These are phyloP conservation scores for Sporothrix sp. DNA, from an alignment of 2,329 filamentous ascomycete genomes.

Conservation along the genomic window DNA sequence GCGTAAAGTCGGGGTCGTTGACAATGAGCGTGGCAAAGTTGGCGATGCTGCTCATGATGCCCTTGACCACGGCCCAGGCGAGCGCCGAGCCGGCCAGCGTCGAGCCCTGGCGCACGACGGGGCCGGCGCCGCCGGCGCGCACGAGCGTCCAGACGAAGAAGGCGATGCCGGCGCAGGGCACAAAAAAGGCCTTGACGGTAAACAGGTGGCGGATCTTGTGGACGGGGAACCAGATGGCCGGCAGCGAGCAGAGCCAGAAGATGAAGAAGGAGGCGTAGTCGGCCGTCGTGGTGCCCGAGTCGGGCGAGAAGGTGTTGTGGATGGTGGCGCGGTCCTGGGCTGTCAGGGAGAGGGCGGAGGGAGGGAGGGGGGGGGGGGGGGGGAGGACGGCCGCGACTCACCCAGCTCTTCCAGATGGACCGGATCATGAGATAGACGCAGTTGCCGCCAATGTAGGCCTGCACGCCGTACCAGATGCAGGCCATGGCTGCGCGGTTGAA, in stretches of 20 bases:
- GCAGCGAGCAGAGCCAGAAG: constrained; percentile 22
- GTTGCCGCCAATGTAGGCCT: constrained; percentile 72
- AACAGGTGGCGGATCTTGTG: constrained; percentile 23
- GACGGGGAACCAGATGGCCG: constrained; percentile 23
- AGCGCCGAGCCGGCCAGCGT: constrained; percentile 31
- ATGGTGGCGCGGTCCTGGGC: constrained; percentile 19
- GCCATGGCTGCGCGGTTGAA: constrained; percentile 28
- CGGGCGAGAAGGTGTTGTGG: constrained; percentile 31
- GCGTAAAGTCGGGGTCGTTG: constrained; percentile 74
- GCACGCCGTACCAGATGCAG: constrained; percentile 44
- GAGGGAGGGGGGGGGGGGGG: too few species aligned
- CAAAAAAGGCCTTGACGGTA: constrained; percentile 78
- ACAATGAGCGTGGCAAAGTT: constrained; percentile 85
- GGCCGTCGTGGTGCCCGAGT: constrained; percentile 26
- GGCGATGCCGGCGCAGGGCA: constrained; percentile 70
- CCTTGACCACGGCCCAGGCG: constrained; percentile 73
- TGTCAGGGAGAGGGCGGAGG: too few species aligned
- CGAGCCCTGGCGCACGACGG: constrained; percentile 58
- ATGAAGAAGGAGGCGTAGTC: constrained; percentile 20
- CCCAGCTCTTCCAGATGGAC: constrained; percentile 65
- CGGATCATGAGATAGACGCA: constrained; percentile 84
- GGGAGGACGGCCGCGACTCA: too few species aligned
- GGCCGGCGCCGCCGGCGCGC: constrained; percentile 71
- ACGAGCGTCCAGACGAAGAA: constrained; percentile 84
- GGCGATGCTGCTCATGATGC: constrained; percentile 80